These are phyloP conservation scores for Neocallimastix lanati DNA, from an alignment of 192 early-diverging fungal species.

Conservation along the genomic window DNA sequence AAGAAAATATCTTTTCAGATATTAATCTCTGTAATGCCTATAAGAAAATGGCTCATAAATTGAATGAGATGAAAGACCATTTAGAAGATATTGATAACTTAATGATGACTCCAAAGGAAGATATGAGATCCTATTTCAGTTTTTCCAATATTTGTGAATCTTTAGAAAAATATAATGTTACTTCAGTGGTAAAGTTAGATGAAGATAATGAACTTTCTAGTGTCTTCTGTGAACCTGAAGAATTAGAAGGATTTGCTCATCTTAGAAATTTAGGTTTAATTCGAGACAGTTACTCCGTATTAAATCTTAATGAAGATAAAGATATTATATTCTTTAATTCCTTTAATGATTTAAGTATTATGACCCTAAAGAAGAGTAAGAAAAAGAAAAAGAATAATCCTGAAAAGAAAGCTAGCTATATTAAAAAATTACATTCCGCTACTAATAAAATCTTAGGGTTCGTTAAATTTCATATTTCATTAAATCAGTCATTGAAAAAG, in stretches of 20 bases:
- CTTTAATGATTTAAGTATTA: background rate
- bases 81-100: no score
- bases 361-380: background rate
- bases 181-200: background rate
- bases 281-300: background rate
- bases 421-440: background rate
- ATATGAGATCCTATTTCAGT: background rate
- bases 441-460: background rate
- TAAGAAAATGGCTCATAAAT: no score
- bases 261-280: background rate
- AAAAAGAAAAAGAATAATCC: background rate
- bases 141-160: background rate
- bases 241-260: background rate
- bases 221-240: background rate
- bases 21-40: background rate
- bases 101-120: no score
- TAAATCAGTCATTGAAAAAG: background rate
- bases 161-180: background rate
- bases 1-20: background rate
- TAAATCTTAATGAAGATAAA: background rate
- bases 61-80: background rate
- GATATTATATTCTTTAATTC: background rate
- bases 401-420: background rate
- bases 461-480: background rate
- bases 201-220: background rate